Base-by-base conservation (phyloP, 257 asterid species). In the Ilex aquifolium region DNA sequence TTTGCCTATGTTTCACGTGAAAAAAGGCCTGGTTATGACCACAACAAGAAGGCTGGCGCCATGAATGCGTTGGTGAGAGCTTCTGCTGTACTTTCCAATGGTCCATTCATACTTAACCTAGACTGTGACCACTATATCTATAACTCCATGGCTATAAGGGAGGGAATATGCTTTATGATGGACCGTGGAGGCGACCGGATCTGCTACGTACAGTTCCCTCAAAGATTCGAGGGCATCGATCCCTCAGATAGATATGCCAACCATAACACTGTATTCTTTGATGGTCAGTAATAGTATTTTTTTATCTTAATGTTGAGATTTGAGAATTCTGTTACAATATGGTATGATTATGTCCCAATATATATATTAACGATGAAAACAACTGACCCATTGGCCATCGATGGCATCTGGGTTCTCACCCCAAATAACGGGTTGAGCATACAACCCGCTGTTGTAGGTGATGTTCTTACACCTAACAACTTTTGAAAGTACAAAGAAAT, bases 111-210 rank as follows among this genome's bases (percentile, higher is more conserved):
- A 64, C 82, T 92, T 65, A 92, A 92, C 80, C 72, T 92, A 80
- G 99, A 92, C 32, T 92, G 99, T 50, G 99, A 92, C 53, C 99
- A 92, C 69, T 89, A 92, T 16, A 71, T 92, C 68, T 92, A 92
- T 75, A 85, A 92, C 53, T 85, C 85, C n/a, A 74, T 69, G 83
- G 95, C 93, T 3, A 58, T 92, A 21, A 72, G 78, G 64, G 97
- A 92, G 76, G 99, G 99, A 8, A 87, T 92, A 75, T 92, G 99
- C 61, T 89, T 89, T 77, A 92, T 92, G 99, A 79, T 92, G 94
- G 99, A 92, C 63, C 84, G 99, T 10, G 96, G 96, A 6, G 99
- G 99, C 36, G 99, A 92, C 55, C 95, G 99, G 10, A 71, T 92
- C 17, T 87, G 99, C 86, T 92, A 92, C 78, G 68, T 92, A 60